Conservation (phyloP, 2,329 filamentous ascomycete genomes). For the Aspergillus nomiae region DNA sequence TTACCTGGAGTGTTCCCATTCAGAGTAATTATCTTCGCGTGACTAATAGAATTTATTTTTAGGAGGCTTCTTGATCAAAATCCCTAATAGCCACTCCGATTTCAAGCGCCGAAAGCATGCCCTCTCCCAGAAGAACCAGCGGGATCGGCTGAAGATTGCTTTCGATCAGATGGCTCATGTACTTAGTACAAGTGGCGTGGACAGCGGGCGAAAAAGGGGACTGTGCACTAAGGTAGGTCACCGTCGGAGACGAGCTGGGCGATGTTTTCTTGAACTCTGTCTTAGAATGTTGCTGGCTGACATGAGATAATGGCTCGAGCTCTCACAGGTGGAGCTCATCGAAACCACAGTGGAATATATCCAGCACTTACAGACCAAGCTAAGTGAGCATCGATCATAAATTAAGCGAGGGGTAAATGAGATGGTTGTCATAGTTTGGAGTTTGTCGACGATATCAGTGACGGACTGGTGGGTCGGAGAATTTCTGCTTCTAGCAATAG, state of each 20-base stretch:
- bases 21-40: neutral
- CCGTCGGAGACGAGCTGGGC: neutral
- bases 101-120: slow-evolving; percentile 8
- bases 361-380: slow-evolving; percentile 10
- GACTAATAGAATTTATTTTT: too few species aligned
- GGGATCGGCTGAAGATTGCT: slow-evolving; percentile 6
- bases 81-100: neutral
- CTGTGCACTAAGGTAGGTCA: slow-evolving; percentile 4
- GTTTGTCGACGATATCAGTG: neutral
- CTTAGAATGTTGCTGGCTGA: neutral
- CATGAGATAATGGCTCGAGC: neutral
- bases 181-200: slow-evolving; percentile 3
- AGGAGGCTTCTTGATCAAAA: slow-evolving; percentile 6
- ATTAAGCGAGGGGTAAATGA: neutral
- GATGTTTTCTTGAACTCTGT: neutral
- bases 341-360: slow-evolving; percentile 20
- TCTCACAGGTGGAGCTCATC: slow-evolving; percentile 15
- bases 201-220: neutral
- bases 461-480: neutral
- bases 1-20: neutral
- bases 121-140: slow-evolving; percentile 9
- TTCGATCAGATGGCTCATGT: slow-evolving; percentile 11
- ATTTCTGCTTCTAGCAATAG: neutral
- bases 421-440: neutral
- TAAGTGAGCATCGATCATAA: neutral